Evolutionary conservation across 1,284 basidiomycete species (phyloP), one percentile per base, ranked within the genome.

Genomic region (Pseudozyma sp.): DNA sequence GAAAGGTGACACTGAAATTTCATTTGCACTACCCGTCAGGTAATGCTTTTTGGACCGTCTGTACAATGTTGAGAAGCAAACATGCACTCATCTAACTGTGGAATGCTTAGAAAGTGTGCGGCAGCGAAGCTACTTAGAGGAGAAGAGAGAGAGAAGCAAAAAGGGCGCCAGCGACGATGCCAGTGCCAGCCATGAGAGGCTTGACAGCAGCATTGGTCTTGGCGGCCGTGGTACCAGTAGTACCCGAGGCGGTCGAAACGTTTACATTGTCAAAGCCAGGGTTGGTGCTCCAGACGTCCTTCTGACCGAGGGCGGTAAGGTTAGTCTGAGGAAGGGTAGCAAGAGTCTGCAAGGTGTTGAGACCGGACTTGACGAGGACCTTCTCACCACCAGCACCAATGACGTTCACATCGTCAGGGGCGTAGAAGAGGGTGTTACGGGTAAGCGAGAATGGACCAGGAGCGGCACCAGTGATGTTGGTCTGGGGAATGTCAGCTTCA

Each of bases 381-480:
- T 53, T 45, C 44, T 76, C 74, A 35, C 79, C 79, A 13, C 85
- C 85, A 12, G 84, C 83, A 31, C 85, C 85, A 14, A 69, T 51
- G 42, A 78, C 81, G 19, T 68, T 73, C 56, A 64, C 60, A 43
- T 79, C 66, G 56, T 80, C 69, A 19, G 85, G 85, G 7, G 84
- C 84, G 38, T 79, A 79, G 67, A 86, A 69, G 38, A 81, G 78
- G 18, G 70, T 76, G 83, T 82, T 83, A 19, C 52, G 19, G 4
- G 58, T 69, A 9, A 64, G 44, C 52, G 79, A 81, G 67, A 74
- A 55, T 10, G 75, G 70, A 31, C 85, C 85, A 7, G 83, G 74
- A 62, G 73, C 81, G 60, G 83, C 70, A 42, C 83, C 84, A 5
- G 85, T 86, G 25, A 84, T 52, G 77, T 86, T 86, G 70, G 80